Conservation (phyloP, 805 yeast genomes). For the Millerago galiae region DNA sequence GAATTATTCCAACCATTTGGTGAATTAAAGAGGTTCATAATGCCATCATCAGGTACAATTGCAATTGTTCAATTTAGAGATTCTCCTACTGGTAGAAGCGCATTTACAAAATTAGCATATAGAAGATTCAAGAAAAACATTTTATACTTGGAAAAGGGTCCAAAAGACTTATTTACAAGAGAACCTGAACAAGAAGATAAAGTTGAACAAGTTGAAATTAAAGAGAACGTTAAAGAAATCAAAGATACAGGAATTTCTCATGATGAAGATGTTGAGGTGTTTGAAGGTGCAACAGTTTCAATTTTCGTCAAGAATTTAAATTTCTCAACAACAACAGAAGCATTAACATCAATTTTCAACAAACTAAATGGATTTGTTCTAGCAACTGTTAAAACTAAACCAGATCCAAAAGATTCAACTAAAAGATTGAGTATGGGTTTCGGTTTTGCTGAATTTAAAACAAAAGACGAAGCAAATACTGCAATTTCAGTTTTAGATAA, state of each 20-base stretch:
- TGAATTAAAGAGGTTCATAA: conserved; percentile 66
- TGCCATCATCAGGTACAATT: conserved; percentile 96
- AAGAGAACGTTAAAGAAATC: conserved; percentile 15
- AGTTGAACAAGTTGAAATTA: conserved; percentile 27
- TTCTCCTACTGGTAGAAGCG: conserved; percentile 77
- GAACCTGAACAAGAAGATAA: conserved; percentile 35
- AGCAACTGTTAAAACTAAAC: conserved; percentile 80
- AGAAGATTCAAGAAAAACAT: conserved; percentile 84
- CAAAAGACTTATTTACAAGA: conserved; percentile 66
- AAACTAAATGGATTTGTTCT: conserved; percentile 72
- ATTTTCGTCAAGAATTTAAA: conserved; percentile 89
- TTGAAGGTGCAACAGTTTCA: conserved; percentile 76
- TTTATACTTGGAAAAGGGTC: conserved; percentile 90
- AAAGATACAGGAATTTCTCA: conserved; percentile 18
- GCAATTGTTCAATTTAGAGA: conserved; percentile 89
- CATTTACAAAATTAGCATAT: conserved; percentile 82
- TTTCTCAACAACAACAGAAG: conserved; percentile 63
- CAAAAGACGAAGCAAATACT: conserved; percentile 68
- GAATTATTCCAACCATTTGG: conserved; percentile 81
- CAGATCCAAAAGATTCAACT: conserved; percentile 70
- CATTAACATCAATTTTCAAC: conserved; percentile 56
- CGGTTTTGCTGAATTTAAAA: conserved; percentile 88
- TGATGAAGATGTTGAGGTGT: conserved; percentile 32
- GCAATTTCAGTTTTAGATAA: conserved; percentile 76
- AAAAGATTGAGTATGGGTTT: conserved; percentile 90